These are phyloP conservation scores for Blastobotrys buckinghamii DNA, from an alignment of 1,139 yeast species.

Conservation along the genomic window DNA sequence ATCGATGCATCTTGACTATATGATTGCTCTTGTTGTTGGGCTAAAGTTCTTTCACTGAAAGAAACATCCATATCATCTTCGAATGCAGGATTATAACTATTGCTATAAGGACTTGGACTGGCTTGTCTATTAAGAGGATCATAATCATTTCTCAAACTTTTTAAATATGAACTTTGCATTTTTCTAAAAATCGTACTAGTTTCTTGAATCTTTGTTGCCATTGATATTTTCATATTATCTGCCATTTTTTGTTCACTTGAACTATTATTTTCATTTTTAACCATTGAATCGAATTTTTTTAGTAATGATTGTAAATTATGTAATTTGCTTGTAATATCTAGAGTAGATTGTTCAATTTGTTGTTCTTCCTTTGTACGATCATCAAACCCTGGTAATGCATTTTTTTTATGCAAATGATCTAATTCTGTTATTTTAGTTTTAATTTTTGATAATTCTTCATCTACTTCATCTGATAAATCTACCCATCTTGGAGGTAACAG, in stretches of 20 bases:
- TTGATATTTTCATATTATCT: conserved; percentile 72
- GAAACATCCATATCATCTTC: conserved; percentile 38
- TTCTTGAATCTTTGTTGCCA: conserved; percentile 81
- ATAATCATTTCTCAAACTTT: conserved; percentile 39
- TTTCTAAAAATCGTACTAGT: conserved; percentile 73
- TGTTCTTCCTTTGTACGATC: conserved; percentile 68
- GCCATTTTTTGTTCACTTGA: conserved; percentile 55
- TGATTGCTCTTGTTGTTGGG: conserved; percentile 27
- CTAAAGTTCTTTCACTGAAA: conserved; percentile 41
- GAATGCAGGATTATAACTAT: conserved; percentile 15
- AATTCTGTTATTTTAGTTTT: conserved; percentile 49
- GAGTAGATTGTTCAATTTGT: conserved; percentile 71
- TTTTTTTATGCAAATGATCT: conserved; percentile 68
- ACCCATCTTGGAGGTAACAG: conserved; percentile 69
- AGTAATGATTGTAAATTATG: conserved; percentile 74
- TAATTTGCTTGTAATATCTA: conserved; percentile 61
- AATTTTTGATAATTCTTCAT: conserved; percentile 48
- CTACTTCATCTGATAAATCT: conserved; percentile 68
- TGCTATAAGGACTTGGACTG: conserved; percentile 22
- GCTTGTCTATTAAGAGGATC: conserved; percentile 4
- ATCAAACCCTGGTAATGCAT: conserved; percentile 78
- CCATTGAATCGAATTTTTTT: conserved; percentile 54
- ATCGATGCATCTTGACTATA: conserved; percentile 35
- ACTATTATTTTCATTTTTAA: conserved; percentile 36
- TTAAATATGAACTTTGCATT: conserved; percentile 82